These are phyloP conservation scores for Scheffersomyces spartinae DNA, from an alignment of 805 yeast genomes.

Conservation along the genomic window DNA sequence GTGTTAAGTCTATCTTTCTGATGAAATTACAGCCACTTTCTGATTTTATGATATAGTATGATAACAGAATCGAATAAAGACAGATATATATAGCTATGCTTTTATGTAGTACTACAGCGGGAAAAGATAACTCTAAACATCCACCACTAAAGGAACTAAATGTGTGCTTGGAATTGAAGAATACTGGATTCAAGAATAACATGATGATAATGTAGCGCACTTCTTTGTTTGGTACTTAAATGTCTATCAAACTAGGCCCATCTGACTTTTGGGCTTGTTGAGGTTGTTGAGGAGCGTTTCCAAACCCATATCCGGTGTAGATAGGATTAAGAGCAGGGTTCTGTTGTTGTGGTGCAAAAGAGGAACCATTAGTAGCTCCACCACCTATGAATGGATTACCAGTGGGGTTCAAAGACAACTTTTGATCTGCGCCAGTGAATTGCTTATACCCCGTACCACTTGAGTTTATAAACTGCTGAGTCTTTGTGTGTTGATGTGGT, in stretches of 20 bases:
- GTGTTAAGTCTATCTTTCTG: slow-evolving; percentile 43
- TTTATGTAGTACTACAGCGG: no score
- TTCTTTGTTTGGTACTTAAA: slow-evolving; percentile 9
- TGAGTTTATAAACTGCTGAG: slow-evolving; percentile 73
- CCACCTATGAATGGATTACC: slow-evolving; percentile 53
- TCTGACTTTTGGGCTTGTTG: slow-evolving; percentile 17
- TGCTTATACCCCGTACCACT: slow-evolving; percentile 75
- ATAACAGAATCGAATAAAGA: neutral
- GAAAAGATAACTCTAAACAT: no score
- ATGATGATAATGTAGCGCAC: no score
- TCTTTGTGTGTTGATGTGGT: slow-evolving; percentile 86
- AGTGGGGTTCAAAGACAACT: slow-evolving; percentile 26
- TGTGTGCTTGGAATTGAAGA: no score
- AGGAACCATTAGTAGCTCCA: slow-evolving; percentile 66
- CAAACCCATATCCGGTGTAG: slow-evolving; percentile 91
- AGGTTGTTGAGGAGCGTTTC: slow-evolving; percentile 48
- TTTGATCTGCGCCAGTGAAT: slow-evolving; percentile 20
- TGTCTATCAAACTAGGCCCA: slow-evolving; percentile 37
- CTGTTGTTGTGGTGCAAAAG: slow-evolving; percentile 14
- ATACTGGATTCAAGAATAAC: no score
- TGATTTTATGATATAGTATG: slow-evolving; percentile 8
- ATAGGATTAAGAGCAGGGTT: slow-evolving; percentile 57
- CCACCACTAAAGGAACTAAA: no score
- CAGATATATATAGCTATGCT: no score
- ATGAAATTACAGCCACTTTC: slow-evolving; percentile 20